Evolutionary conservation across 495 filamentous ascomycete genomes (phyloP).

Genomic region (Viridothelium virens): DNA sequence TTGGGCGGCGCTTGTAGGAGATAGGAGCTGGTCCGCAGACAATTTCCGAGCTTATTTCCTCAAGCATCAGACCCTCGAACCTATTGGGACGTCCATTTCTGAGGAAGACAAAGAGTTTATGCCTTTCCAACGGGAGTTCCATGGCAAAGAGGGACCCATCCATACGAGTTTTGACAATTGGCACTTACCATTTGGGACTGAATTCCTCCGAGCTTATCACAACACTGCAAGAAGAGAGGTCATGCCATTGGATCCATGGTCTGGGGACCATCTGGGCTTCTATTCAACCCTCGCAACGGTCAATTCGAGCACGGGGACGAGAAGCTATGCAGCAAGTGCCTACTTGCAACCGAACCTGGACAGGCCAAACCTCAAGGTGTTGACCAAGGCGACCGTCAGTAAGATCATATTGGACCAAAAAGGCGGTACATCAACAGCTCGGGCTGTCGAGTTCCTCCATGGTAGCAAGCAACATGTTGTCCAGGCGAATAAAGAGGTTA

Average conservation of each 20-base stretch:
- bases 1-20: constrained; percentile 44
- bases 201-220: neutral
- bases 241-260: constrained; percentile 2
- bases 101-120: neutral
- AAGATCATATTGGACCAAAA: constrained; percentile 21
- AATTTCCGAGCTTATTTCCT: constrained; percentile 33
- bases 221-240: neutral
- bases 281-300: constrained; percentile 24
- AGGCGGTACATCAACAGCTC: constrained; percentile 13
- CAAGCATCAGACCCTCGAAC: constrained; percentile 25
- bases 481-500: constrained; percentile 40
- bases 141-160: constrained; percentile 5
- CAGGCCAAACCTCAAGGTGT: constrained; percentile 22
- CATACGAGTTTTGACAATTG: constrained; percentile 3
- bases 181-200: neutral
- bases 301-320: constrained; percentile 14
- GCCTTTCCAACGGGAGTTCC: neutral
- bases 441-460: constrained; percentile 26
- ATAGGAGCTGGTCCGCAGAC: constrained; percentile 49
- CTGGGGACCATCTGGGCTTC: constrained; percentile 16
- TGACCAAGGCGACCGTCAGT: constrained; percentile 20
- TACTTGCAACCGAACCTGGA: constrained; percentile 24
- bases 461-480: constrained; percentile 20
- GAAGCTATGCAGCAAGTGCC: constrained; percentile 24
- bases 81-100: constrained; percentile 11